Conservation (phyloP, 192 early-diverging fungal species). For the Umbelopsis sp. region DNA sequence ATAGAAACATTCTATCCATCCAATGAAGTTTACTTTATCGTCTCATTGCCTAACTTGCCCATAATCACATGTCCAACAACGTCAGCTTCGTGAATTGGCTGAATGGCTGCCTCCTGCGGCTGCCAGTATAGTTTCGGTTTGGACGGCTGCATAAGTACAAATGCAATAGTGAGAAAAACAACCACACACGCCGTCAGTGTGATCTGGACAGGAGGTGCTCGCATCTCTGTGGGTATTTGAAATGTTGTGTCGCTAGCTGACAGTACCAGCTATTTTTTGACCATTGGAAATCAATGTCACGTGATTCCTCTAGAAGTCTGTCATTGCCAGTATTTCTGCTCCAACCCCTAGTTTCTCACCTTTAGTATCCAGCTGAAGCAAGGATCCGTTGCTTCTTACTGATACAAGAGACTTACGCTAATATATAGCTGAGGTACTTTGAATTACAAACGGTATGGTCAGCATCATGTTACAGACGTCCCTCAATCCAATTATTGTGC, state of each 20-base stretch:
- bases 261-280: too few relatives aligned
- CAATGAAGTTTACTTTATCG: constrained; percentile 35
- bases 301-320: too few relatives aligned
- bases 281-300: too few relatives aligned
- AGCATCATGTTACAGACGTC: too few relatives aligned
- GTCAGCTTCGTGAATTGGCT: not conserved
- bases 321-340: too few relatives aligned
- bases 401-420: too few relatives aligned
- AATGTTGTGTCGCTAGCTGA: not conserved
- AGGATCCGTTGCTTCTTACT: too few relatives aligned
- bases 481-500: too few relatives aligned
- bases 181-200: not conserved
- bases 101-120: not conserved
- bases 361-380: too few relatives aligned
- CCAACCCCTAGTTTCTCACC: too few relatives aligned
- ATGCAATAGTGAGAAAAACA: not conserved
- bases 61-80: constrained; percentile 53
- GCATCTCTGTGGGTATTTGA: not conserved
- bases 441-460: too few relatives aligned
- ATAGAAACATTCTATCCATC: not conserved
- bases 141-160: not conserved
- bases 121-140: not conserved
- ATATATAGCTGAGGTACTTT: too few relatives aligned
- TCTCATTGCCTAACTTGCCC: constrained; percentile 74
- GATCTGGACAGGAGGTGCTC: not conserved